Evolutionary conservation across 257 asterid species (phyloP).

Genomic region (Prunella vulgaris): DNA sequence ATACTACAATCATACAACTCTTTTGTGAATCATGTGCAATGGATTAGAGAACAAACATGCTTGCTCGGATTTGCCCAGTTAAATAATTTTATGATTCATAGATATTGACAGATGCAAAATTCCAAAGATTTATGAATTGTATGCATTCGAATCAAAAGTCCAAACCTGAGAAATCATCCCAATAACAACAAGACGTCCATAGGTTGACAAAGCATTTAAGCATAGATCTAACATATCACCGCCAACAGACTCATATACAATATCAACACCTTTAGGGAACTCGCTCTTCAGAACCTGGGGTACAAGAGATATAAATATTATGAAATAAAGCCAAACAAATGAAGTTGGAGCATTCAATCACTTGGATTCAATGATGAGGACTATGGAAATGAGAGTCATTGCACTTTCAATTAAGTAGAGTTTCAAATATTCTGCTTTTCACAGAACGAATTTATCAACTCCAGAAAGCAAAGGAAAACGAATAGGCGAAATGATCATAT

Average conservation of each 20-base stretch:
- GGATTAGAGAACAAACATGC: conserved; percentile 14
- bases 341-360: background rate
- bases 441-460: background rate
- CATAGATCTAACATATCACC: conserved; percentile 88
- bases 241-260: conserved; percentile 90
- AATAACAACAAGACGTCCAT: conserved; percentile 86
- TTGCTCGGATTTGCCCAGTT: background rate
- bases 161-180: conserved; percentile 96
- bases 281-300: conserved; percentile 73
- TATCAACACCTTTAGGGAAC: conserved; percentile 87
- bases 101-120: background rate
- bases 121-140: background rate
- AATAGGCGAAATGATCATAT: background rate
- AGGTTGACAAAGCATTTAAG: conserved; percentile 78
- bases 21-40: background rate
- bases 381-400: background rate
- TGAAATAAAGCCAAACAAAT: background rate
- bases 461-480: background rate
- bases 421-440: background rate
- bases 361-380: background rate
- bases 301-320: conserved; percentile 5
- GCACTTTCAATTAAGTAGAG: background rate
- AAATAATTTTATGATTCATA: background rate
- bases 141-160: conserved; percentile 4
- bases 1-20: conserved; percentile 76